Percentiles rank a stretch among this genome's conserved stretches.
Conservation (phyloP, 2,329 filamentous ascomycete species). For the Trichoderma pleuroti region DNA sequence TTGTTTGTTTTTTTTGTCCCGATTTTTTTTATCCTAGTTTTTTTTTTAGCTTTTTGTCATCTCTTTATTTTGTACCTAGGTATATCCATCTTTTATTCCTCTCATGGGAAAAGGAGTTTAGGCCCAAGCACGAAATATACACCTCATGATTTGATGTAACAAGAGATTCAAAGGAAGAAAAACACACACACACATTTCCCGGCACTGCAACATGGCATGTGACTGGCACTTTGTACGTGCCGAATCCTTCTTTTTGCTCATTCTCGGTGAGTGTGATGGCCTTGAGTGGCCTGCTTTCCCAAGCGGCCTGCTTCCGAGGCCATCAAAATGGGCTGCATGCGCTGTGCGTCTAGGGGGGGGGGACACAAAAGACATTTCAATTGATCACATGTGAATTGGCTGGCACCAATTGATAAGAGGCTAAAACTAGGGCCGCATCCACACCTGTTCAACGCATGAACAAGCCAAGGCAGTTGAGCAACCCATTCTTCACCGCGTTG, state of each 20-base stretch:
- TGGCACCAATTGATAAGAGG: background rate
- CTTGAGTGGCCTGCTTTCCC: background rate
- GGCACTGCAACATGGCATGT: background rate
- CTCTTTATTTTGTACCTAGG: conserved; percentile 7
- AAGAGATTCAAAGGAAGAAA: background rate
- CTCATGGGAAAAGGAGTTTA: background rate
- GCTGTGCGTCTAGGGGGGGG: background rate
- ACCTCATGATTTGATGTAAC: conserved; percentile 1
- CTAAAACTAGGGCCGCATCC: background rate
- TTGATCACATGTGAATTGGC: background rate
- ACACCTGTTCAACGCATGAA: background rate
- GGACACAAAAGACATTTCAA: background rate
- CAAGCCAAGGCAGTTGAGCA: background rate
- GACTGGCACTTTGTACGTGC: background rate
- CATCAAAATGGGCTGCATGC: background rate
- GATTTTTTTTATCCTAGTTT: background rate
- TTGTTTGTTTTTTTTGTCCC: background rate
- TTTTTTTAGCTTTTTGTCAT: background rate
- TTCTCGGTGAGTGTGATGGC: conserved; percentile 5
- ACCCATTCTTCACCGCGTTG: background rate
- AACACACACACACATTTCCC: background rate
- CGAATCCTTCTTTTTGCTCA: background rate
- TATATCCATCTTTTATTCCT: conserved; percentile 6
- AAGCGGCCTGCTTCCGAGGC: background rate
- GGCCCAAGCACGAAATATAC: conserved; percentile 13